Evolutionary conservation across 345 rosid genomes (phyloP).

Genomic region (Ricinus communis): DNA sequence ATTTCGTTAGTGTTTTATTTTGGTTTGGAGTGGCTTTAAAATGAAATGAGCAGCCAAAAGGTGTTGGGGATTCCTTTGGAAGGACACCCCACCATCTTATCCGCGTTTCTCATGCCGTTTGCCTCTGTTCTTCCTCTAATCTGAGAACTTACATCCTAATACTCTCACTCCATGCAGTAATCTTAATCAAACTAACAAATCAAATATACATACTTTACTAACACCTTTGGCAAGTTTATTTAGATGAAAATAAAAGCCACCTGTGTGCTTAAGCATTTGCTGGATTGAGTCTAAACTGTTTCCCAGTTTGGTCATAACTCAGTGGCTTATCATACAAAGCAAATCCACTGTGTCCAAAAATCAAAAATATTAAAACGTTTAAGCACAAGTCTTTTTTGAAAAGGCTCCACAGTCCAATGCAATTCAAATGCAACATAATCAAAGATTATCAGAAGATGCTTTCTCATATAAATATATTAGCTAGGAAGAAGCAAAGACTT

Average conservation of each 20-base stretch:
- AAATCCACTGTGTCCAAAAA: conserved; percentile 20
- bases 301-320: neutral
- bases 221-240: too few relatives aligned
- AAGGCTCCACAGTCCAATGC: conserved; percentile 23
- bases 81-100: conserved; percentile 40
- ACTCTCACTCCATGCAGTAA: too few relatives aligned
- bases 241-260: too few relatives aligned
- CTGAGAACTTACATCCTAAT: too few relatives aligned
- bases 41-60: neutral
- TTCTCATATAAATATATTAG: neutral
- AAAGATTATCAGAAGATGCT: conserved; percentile 18
- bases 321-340: conserved; percentile 5
- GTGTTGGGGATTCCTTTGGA: conserved; percentile 31
- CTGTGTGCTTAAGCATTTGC: too few relatives aligned
- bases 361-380: conserved; percentile 15
- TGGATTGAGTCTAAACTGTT: neutral
- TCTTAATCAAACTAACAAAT: too few relatives aligned
- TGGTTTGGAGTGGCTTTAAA: neutral
- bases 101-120: conserved; percentile 9
- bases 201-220: too few relatives aligned
- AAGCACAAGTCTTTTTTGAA: conserved; percentile 27
- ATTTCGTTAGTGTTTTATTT: neutral
- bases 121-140: neutral
- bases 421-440: conserved; percentile 19
- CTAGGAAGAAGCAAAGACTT: neutral